A percentile compares a stretch with the other conserved stretches of the same genome.
These are phyloP conservation scores for Leucogyrophana mollusca DNA, from an alignment of 768 basidiomycete species.

Conservation along the genomic window DNA sequence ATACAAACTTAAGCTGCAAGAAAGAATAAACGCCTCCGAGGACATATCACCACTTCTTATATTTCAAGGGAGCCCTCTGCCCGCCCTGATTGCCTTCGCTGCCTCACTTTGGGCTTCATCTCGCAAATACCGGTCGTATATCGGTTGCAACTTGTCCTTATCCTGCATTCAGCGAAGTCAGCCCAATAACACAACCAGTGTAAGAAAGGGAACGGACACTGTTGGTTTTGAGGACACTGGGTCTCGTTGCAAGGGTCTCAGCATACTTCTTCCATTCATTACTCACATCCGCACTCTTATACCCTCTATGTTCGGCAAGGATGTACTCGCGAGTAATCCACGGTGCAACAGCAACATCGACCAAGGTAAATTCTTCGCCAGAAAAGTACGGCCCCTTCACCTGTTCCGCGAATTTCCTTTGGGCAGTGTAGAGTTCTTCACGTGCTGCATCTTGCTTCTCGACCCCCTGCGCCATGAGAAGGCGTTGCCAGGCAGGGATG, in stretches of 20 bases:
- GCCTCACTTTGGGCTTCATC: conserved; percentile 56
- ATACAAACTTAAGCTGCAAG: too few relatives aligned
- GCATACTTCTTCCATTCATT: conserved; percentile 46
- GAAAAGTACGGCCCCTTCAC: conserved; percentile 54
- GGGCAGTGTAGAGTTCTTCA: conserved; percentile 36
- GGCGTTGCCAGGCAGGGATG: conserved; percentile 50
- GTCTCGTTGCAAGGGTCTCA: conserved; percentile 37
- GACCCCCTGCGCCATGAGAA: conserved; percentile 37
- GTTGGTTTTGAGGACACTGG: conserved; percentile 45
- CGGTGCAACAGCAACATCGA: conserved; percentile 56
- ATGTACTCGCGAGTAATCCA: conserved; percentile 53
- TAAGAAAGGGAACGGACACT: conserved; percentile 28
- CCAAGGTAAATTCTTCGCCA: conserved; percentile 51
- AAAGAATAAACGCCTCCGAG: too few relatives aligned
- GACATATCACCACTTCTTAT: not conserved
- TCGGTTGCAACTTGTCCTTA: conserved; percentile 41
- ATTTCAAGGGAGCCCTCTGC: conserved; percentile 35
- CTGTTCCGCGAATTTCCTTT: conserved; percentile 34
- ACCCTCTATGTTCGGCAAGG: conserved; percentile 48
- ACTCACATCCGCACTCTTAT: conserved; percentile 41
- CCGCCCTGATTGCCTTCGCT: conserved; percentile 49
- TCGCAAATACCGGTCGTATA: conserved; percentile 54
- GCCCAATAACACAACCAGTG: not conserved
- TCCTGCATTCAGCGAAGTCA: conserved; percentile 22
- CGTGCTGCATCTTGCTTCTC: conserved; percentile 35